Evolutionary conservation across 108 stramenopile species (phyloP).

Genomic region (Cylindrotheca fusiformis): DNA sequence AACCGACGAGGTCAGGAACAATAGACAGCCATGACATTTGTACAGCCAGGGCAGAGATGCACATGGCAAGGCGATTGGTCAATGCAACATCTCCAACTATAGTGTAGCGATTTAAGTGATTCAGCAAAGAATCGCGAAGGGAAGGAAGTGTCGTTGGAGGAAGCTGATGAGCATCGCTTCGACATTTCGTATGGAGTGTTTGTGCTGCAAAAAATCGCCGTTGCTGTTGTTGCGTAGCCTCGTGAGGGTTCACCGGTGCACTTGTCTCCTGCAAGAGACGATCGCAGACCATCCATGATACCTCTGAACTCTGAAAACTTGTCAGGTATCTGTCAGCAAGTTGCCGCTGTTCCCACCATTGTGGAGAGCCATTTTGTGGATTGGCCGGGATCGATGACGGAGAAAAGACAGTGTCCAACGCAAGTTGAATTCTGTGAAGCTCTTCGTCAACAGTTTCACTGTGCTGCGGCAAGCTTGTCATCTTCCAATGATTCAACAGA

Average conservation of each 20-base stretch:
- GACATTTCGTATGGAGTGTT: slow-evolving; percentile 82
- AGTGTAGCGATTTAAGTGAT: slow-evolving; percentile 44
- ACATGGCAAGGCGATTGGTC: slow-evolving; percentile 73
- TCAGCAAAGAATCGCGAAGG: slow-evolving; percentile 63
- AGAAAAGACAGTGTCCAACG: slow-evolving; percentile 68
- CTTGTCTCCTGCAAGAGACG: slow-evolving; percentile 43
- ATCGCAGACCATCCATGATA: slow-evolving; percentile 84
- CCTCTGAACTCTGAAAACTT: slow-evolving; percentile 60
- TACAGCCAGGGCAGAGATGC: slow-evolving; percentile 70
- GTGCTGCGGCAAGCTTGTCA: slow-evolving; percentile 50
- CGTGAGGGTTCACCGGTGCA: slow-evolving; percentile 4
- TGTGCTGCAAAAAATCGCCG: slow-evolving; percentile 86
- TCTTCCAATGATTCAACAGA: too few relatives aligned
- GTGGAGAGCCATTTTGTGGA: slow-evolving; percentile 6
- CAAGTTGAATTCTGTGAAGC: slow-evolving; percentile 58
- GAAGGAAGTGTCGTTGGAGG: slow-evolving; percentile 46
- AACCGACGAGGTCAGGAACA: slow-evolving; percentile 43
- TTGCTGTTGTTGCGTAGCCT: slow-evolving; percentile 43
- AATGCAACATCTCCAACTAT: slow-evolving; percentile 40
- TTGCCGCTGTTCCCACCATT: slow-evolving; percentile 64
- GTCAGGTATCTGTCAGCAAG: slow-evolving; percentile 77
- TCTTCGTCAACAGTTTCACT: slow-evolving; percentile 72
- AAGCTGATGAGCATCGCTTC: slow-evolving; percentile 48
- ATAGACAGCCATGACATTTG: slow-evolving; percentile 76
- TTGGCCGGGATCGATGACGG: slow-evolving; percentile 12